Evolutionary conservation across 768 basidiomycete species (phyloP), one percentile per base, ranked within the genome.

Genomic region (Termitomyces sp.): DNA sequence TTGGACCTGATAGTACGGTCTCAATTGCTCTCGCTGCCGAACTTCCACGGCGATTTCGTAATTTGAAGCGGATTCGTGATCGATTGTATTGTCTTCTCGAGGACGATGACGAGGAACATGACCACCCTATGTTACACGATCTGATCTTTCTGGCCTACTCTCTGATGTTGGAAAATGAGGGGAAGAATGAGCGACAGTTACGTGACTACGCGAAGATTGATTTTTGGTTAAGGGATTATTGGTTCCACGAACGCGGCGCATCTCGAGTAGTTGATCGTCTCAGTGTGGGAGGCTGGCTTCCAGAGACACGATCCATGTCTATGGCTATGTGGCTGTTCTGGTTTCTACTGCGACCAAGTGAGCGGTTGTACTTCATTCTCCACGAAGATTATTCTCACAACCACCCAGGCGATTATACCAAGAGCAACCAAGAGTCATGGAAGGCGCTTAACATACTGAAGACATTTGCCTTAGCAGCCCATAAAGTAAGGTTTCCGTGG

Each of bases 131-230:
- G 17, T 56, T 79, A 34, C 71, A 74, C 23, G 75, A 83, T n/a
- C 65, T 82, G 14, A 79, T 92, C 5, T 87, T 84, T 76, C 79
- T 81, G 29, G 80, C 84, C 27, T 92, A 88, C 65, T 71, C 90
- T 37, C 84, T 93, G 84, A 80, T 92, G 78, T 73, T 93, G 46
- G 92, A 94, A 73, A 87, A 90, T 62, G 87, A 87, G 29, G 87
- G 83, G 42, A 85, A 81, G 66, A 92, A 92, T 62, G 81, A 81
- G 62, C 68, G 48, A 44, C 90, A 91, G 66, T 77, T 92, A n/a
- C 67, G 82, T n/a, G 82, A 83, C 23, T 90, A 86, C 63, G 89
- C 82, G 5, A 64, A 66, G 40, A 79, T 90, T 55, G 81, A 84
- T 53, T 62, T 62, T 0, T 92, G 90, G 89, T 67, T 92, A 41